phyloP scores from a whole-genome alignment of 768 basidiomycete genomes.

The Psilocybe sp. region DNA sequence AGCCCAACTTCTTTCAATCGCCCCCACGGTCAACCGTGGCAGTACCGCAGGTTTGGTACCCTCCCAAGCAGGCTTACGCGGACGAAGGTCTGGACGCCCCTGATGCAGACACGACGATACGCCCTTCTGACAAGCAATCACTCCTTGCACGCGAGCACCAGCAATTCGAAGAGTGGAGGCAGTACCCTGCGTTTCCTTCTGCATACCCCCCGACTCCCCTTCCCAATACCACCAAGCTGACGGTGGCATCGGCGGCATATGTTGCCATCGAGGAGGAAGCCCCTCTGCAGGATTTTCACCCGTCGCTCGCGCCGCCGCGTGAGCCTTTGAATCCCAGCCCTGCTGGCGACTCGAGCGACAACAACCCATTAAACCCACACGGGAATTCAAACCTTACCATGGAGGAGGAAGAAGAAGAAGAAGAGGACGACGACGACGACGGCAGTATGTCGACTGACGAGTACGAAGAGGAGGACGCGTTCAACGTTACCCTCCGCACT shows the following conservation, averaged over 20 bases:
- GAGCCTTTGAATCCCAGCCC: conserved; percentile 59
- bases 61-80: conserved; percentile 46
- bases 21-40: not conserved
- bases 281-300: conserved; percentile 58
- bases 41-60: conserved; percentile 56
- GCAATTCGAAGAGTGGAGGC: conserved; percentile 63
- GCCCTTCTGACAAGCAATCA: conserved; percentile 6
- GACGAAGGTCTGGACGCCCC: conserved; percentile 26
- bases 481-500: conserved; percentile 66
- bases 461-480: conserved; percentile 57
- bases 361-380: conserved; percentile 16
- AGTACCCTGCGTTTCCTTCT: conserved; percentile 73
- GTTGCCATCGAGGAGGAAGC: conserved; percentile 39
- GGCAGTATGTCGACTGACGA: conserved; percentile 26
- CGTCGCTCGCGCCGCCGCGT: conserved; percentile 67
- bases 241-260: conserved; percentile 23
- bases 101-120: conserved; percentile 13
- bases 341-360: conserved; percentile 62
- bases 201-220: conserved; percentile 74
- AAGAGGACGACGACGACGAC: too few species aligned
- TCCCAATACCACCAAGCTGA: conserved; percentile 29
- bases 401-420: conserved; percentile 31
- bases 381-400: conserved; percentile 36
- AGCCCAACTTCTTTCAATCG: not conserved
- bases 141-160: conserved; percentile 22